Base-by-base conservation (phyloP, 352 stramenopile genomes). In the Phytopythium chamaehyphon region DNA sequence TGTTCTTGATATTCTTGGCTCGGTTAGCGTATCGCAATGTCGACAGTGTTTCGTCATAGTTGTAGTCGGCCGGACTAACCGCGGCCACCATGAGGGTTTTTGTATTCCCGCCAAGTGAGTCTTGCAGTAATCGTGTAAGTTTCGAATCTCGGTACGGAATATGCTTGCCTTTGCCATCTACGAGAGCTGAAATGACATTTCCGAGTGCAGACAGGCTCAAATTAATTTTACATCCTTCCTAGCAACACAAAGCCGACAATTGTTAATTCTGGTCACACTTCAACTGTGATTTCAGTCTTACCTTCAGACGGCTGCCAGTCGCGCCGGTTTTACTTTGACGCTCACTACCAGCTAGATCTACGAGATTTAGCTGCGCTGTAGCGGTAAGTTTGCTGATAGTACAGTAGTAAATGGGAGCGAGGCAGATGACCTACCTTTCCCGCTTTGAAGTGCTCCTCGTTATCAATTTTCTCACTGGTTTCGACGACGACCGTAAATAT, bases 1-100 rank as follows among this genome's bases (percentile, higher is more conserved):
- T 96, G 79, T 98, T 98, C 62, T 97, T 97, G 61, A 99, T 98
- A 59, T 98, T 98, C 51, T 97, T 92, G 31, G 96, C 96, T 1
- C 96, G 86, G 55, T 98, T 97, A 1, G 96, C 96, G 54, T 98
- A 99, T 33, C 93, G 87, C 28, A 99, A 66, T 40, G 96, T 98
- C 31, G 88, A 98, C 8, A 98, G 55, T 3, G 93, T 98, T 57
- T 99, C 96, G 57, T 96, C 93, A 31, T 95, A 96, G 69, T 98
- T 98, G 52, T 93, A 96, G 57, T 98, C 92, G 0, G 92, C 90
- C 0, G 96, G 96, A 24, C 88, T 98, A 12, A 98, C 85, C 26
- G 93, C 96, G 0, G 96, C 96, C 26, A 99, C 82, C 81, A 99
- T 98, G 18, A 98, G 69, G 2, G 94, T 98, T 53, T 98, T 98